phyloP scores from a whole-genome alignment of 352 stramenopile genomes.

The Globisporangium abappressorium region DNA sequence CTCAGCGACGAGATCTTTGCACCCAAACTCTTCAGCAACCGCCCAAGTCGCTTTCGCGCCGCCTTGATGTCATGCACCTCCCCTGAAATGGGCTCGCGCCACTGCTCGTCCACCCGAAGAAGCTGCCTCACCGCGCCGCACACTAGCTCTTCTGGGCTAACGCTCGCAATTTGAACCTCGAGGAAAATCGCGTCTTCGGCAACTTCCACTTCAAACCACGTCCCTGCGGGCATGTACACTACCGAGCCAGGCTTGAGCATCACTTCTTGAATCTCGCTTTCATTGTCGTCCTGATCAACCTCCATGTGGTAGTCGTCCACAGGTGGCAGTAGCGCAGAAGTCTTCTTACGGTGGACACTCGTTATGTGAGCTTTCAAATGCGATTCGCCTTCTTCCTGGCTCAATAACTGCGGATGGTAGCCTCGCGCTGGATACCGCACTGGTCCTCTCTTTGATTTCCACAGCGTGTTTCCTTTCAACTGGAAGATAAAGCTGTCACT shows the following conservation, averaged over 20 bases:
- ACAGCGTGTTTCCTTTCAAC: constrained; percentile 29
- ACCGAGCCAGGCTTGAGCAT: constrained; percentile 37
- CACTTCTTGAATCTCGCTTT: constrained; percentile 1
- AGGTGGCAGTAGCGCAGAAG: constrained; percentile 15
- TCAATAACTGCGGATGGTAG: constrained; percentile 27
- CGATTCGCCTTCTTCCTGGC: neutral
- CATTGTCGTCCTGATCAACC: constrained; percentile 15
- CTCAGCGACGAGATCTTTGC: constrained; percentile 20
- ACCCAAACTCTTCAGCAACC: constrained; percentile 23
- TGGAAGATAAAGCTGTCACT: constrained; percentile 40
- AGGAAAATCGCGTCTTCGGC: constrained; percentile 33
- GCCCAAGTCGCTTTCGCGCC: constrained; percentile 14
- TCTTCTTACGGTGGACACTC: neutral
- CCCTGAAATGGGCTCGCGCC: constrained; percentile 19
- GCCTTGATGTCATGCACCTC: constrained; percentile 14
- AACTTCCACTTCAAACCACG: constrained; percentile 38
- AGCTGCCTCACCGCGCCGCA: constrained; percentile 32
- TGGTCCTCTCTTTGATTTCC: constrained; percentile 22
- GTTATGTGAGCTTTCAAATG: constrained; percentile 20
- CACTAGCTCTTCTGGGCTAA: constrained; percentile 25
- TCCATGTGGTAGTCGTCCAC: constrained; percentile 19
- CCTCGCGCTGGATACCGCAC: constrained; percentile 23
- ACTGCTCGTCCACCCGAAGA: constrained; percentile 23
- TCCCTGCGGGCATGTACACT: constrained; percentile 46
- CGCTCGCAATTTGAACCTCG: constrained; percentile 34